These are phyloP conservation scores for Fusarium sp. DNA, from an alignment of 2,329 filamentous ascomycete species.

Conservation along the genomic window DNA sequence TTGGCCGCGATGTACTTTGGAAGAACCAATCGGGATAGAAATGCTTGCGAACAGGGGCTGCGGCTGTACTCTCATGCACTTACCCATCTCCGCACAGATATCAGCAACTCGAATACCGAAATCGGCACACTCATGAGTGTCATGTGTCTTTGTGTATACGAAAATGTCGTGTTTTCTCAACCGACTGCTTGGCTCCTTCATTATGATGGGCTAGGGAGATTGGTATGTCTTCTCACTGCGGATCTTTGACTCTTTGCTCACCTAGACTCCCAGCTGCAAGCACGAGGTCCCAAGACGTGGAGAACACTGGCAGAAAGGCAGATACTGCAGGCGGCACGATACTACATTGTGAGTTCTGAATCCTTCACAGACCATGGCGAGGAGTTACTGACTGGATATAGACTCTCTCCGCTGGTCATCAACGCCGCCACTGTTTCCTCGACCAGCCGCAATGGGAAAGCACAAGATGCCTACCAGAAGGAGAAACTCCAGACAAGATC, in stretches of 20 bases:
- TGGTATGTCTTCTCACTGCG: not conserved
- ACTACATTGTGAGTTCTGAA: constrained; percentile 8
- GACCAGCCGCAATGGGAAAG: constrained; percentile 29
- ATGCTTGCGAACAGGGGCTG: constrained; percentile 13
- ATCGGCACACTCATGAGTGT: constrained; percentile 17
- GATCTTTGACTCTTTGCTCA: not conserved
- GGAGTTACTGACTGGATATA: not conserved
- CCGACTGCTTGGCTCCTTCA: constrained; percentile 29
- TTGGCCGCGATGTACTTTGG: constrained; percentile 25
- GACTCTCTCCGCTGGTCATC: constrained; percentile 28
- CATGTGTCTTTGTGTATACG: constrained; percentile 28
- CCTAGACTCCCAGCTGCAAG: constrained; percentile 1
- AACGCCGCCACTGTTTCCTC: constrained; percentile 20
- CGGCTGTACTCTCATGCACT: constrained; percentile 16
- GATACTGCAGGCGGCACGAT: constrained; percentile 9
- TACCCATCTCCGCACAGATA: constrained; percentile 15
- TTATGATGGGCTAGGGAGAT: constrained; percentile 23
- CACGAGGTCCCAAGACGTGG: constrained; percentile 15
- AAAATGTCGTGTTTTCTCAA: constrained; percentile 22
- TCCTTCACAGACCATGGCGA: too few relatives aligned
- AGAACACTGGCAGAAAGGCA: constrained; percentile 5
- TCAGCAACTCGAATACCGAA: constrained; percentile 3
- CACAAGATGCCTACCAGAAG: not conserved
- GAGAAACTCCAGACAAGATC: not conserved
- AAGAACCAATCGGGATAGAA: constrained; percentile 8